Evolutionary conservation across 805 yeast genomes (phyloP), one percentile per base, ranked within the genome.

Genomic region (Saturnispora diversa): DNA sequence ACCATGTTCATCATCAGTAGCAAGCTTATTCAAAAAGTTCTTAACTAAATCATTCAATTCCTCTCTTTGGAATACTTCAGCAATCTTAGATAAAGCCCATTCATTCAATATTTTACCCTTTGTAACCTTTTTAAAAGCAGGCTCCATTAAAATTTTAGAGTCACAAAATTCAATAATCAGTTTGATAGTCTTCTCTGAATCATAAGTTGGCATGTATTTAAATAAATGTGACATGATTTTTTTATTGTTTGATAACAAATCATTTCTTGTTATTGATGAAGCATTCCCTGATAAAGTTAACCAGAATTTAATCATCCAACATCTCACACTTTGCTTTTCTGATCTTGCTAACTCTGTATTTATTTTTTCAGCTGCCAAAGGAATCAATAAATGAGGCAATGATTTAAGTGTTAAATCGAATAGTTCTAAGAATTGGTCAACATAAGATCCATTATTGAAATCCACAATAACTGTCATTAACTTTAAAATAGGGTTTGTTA

Each of bases 41-140:
- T 70, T 63, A 12, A 75, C 62, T 9, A 55, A 50, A 5, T 58
- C 56, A 9, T 64, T 63, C 11, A 77, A 48, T 17, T 47, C 46
- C 41, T 55, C 16, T 47, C 55, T 23, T 44, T 60, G 25, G 46
- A 60, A 77, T 3, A 85, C 56, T 3, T 72, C 66, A 25, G 75
- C 72, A 23, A 85, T 48, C 40, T 76, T 76, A 21, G 69, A 67
- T 43, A 86, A 53, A 17, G 80, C 74, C 67, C 82, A 74, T 54
- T 88, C 97, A 50, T 84, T 85, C 52, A 90, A 71, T 12, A 87
- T 70, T 44, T 76, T 75, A 45, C 85, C 72, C 55, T 87, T 88
- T 0, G 86, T 72, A 44, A 79, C 65, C 51, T 77, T 80, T 49
- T 75, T 75, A 54, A 77, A 81, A 10, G 70, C 60, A 2, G 64